These are phyloP conservation scores for Ascochyta fabae DNA, from an alignment of 2,329 filamentous ascomycete species.

Conservation along the genomic window DNA sequence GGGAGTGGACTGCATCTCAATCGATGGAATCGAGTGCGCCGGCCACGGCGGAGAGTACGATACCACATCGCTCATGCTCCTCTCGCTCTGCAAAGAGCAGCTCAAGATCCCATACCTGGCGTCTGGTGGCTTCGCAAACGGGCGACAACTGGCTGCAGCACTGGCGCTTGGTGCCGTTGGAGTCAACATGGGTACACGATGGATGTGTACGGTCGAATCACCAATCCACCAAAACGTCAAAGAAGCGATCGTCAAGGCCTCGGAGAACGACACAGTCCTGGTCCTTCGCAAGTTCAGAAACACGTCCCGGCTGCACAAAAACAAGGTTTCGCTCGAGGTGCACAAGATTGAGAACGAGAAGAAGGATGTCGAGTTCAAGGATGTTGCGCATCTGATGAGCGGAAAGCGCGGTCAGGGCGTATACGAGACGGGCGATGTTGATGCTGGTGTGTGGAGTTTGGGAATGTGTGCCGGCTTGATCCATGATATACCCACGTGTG, in stretches of 20 bases:
- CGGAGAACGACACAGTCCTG: slow-evolving; percentile 34
- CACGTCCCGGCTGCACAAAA: slow-evolving; percentile 35
- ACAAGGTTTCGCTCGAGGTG: slow-evolving; percentile 33
- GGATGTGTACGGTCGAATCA: slow-evolving; percentile 37
- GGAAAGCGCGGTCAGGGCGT: slow-evolving; percentile 36
- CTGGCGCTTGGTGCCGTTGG: slow-evolving; percentile 34
- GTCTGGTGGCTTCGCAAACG: slow-evolving; percentile 37
- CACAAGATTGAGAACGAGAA: slow-evolving; percentile 36
- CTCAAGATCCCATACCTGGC: slow-evolving; percentile 39
- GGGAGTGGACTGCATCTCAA: slow-evolving; percentile 35
- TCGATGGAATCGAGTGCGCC: slow-evolving; percentile 39
- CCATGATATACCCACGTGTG: slow-evolving; percentile 56
- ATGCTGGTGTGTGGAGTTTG: slow-evolving; percentile 65
- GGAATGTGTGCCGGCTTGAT: slow-evolving; percentile 86
- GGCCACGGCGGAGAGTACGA: slow-evolving; percentile 60
- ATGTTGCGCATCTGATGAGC: slow-evolving; percentile 39
- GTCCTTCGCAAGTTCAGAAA: slow-evolving; percentile 38
- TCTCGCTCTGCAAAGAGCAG: slow-evolving; percentile 32
- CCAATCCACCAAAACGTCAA: slow-evolving; percentile 38
- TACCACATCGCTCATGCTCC: slow-evolving; percentile 59
- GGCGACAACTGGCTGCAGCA: slow-evolving; percentile 33
- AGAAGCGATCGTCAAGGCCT: slow-evolving; percentile 33
- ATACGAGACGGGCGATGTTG: slow-evolving; percentile 36
- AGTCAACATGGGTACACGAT: slow-evolving; percentile 40
- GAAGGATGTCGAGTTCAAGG: slow-evolving; percentile 33